Evolutionary conservation across 805 yeast genomes (phyloP), one percentile per base, ranked within the genome.

Genomic region (Metschnikowia kofuensis): DNA sequence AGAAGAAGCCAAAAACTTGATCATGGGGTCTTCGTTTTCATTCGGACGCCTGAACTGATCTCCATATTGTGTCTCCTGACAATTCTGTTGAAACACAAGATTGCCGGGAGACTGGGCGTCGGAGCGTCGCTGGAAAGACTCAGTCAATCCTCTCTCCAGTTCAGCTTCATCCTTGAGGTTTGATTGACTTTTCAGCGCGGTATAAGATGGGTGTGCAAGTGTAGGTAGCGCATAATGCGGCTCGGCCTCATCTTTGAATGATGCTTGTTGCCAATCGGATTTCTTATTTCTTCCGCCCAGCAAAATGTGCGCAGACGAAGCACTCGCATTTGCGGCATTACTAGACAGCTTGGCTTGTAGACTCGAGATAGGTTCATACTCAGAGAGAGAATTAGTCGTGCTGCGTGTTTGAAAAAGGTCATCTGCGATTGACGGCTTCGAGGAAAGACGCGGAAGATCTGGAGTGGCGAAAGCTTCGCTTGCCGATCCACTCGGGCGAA

Each of bases 1-100:
- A 16, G 62, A 50, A 1, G 77, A 73, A 5, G 68, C 59, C 35
- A 72, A 54, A 42, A 68, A 70, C 45, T 64, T 65, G 27, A 70
- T 46, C 10, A 73, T 69, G 6, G 74, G 73, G 44, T 72, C 77
- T 5, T 51, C 53, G 29, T 59, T 62, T 31, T 21, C 43, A 26
- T 6, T 12, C 4, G 14, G 13, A 29, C 15, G 13, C 15, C 15
- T 37, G 7, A 32, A 8, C 16, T 28, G 10, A 35, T 16, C 15
- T 35, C 38, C 26, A 35, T n/a, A 6, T 14, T 35, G 7, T 15
- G 7, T 14, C 16, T 14, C 16, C 15, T 35, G 11, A 10, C 13
- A 10, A 2, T 35, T 35, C 11, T 11, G 26, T 16, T 14, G 21
- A 16, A 14, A 13, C 8, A 16, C 12, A 16, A 21, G 38, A 12